These are phyloP conservation scores for Auricularia auricula-judae DNA, from an alignment of 768 basidiomycete species.

Conservation along the genomic window DNA sequence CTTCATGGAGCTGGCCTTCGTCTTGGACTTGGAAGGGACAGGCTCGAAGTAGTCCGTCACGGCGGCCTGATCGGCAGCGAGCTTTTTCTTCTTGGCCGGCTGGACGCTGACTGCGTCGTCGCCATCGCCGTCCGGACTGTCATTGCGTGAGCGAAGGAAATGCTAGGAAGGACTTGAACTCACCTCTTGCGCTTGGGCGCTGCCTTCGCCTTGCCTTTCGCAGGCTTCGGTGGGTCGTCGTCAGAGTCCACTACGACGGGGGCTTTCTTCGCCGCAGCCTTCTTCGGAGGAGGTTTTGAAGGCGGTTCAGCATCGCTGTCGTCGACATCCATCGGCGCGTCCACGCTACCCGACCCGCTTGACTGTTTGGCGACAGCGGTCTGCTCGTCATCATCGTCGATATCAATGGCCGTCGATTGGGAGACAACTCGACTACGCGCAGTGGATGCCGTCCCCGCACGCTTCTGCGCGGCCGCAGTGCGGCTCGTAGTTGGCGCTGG, in stretches of 20 bases:
- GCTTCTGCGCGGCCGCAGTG: slow-evolving; percentile 23
- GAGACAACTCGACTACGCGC: neutral
- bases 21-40: slow-evolving; percentile 17
- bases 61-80: slow-evolving; percentile 23
- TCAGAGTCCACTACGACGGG: slow-evolving; percentile 6
- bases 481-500: slow-evolving; percentile 17
- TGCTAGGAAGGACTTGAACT: slow-evolving; percentile 2
- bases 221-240: slow-evolving; percentile 10
- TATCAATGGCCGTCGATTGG: slow-evolving; percentile 32
- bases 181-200: slow-evolving; percentile 62
- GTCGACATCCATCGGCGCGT: slow-evolving; percentile 1
- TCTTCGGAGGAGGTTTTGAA: slow-evolving; percentile 15
- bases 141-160: neutral
- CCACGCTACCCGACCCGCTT: neutral
- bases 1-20: slow-evolving; percentile 24
- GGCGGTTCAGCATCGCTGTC: slow-evolving; percentile 6
- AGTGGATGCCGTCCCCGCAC: neutral
- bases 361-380: slow-evolving; percentile 9
- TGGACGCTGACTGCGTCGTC: slow-evolving; percentile 26
- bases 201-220: slow-evolving; percentile 35
- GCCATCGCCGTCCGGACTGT: slow-evolving; percentile 28
- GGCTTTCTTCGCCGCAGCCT: slow-evolving; percentile 3
- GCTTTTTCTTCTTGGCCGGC: slow-evolving; percentile 45
- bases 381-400: slow-evolving; percentile 34
- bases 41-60: slow-evolving; percentile 50